Percentiles rank a stretch among this genome's conserved stretches.
phyloP scores from a whole-genome alignment of 768 basidiomycete species.

The Lactarius akahatsu region DNA sequence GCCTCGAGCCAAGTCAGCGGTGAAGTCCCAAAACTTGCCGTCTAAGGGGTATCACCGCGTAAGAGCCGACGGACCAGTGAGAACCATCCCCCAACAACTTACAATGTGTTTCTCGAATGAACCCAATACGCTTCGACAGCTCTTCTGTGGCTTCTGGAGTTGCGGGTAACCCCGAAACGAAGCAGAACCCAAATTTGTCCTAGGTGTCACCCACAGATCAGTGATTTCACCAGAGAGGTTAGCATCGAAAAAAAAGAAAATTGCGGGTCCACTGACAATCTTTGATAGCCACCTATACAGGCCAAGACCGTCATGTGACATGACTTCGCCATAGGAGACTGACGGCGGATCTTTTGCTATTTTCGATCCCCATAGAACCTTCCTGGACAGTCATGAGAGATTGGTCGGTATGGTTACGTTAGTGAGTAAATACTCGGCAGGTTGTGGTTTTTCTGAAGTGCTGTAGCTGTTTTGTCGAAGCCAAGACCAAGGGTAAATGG shows the following conservation, averaged over 20 bases:
- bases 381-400: constrained; percentile 41
- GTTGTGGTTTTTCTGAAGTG: constrained; percentile 41
- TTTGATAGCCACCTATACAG: constrained; percentile 79
- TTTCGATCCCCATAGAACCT: constrained; percentile 77
- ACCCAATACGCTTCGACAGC: constrained; percentile 72
- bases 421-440: constrained; percentile 46
- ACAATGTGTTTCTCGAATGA: constrained; percentile 87
- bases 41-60: constrained; percentile 45
- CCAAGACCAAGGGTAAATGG: constrained; percentile 88
- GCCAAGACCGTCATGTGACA: constrained; percentile 61
- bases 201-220: constrained; percentile 37
- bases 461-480: constrained; percentile 78
- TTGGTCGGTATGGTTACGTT: constrained; percentile 2
- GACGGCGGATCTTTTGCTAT: constrained; percentile 75
- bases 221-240: constrained; percentile 1
- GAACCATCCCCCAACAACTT: constrained; percentile 21
- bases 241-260: not conserved
- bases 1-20: constrained; percentile 83
- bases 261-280: constrained; percentile 51
- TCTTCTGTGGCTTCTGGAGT: constrained; percentile 84
- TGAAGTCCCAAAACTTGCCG: constrained; percentile 97
- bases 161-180: constrained; percentile 75
- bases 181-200: constrained; percentile 88
- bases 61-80: not conserved
- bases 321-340: constrained; percentile 69